These are phyloP conservation scores for Prunus mira DNA, from an alignment of 306 rosid genomes.

Conservation along the genomic window DNA sequence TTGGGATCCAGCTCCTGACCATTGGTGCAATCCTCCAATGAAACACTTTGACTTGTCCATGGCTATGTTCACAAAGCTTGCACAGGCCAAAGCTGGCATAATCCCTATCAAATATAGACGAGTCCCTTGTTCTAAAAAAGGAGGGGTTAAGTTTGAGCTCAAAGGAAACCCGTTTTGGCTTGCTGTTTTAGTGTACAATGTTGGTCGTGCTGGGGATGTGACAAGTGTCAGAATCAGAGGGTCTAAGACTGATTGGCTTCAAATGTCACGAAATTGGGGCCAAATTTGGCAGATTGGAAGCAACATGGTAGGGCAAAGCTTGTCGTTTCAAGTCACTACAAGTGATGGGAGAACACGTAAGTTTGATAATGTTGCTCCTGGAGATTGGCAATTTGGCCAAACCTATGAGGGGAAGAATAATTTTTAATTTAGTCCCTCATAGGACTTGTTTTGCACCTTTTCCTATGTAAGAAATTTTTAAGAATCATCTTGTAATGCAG, in stretches of 20 bases:
- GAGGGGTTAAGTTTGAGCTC: slow-evolving; percentile 51
- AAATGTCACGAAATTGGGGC: slow-evolving; percentile 57
- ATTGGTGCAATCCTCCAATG: slow-evolving; percentile 72
- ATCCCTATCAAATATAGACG: slow-evolving; percentile 43
- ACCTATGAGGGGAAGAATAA: slow-evolving; percentile 20
- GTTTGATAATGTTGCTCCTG: slow-evolving; percentile 32
- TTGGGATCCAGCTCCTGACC: neutral
- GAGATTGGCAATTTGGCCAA: slow-evolving; percentile 52
- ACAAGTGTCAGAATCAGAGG: slow-evolving; percentile 38
- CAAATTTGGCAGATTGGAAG: slow-evolving; percentile 35
- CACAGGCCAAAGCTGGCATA: slow-evolving; percentile 41
- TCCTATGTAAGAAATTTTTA: neutral
- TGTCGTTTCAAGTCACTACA: slow-evolving; percentile 44
- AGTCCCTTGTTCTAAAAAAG: slow-evolving; percentile 26
- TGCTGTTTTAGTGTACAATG: slow-evolving; percentile 42
- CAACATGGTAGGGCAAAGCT: slow-evolving; percentile 38
- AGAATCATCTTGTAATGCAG: neutral
- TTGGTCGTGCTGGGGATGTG: slow-evolving; percentile 56
- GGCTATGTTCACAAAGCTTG: slow-evolving; percentile 54
- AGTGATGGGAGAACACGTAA: slow-evolving; percentile 34
- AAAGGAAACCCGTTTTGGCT: slow-evolving; percentile 49
- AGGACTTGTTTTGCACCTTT: neutral
- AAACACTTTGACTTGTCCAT: slow-evolving; percentile 56
- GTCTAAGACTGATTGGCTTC: slow-evolving; percentile 18
- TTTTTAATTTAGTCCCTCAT: slow-evolving; percentile 4